phyloP scores from a whole-genome alignment of 768 basidiomycete species.

The Trichaptum fuscoviolaceum region DNA sequence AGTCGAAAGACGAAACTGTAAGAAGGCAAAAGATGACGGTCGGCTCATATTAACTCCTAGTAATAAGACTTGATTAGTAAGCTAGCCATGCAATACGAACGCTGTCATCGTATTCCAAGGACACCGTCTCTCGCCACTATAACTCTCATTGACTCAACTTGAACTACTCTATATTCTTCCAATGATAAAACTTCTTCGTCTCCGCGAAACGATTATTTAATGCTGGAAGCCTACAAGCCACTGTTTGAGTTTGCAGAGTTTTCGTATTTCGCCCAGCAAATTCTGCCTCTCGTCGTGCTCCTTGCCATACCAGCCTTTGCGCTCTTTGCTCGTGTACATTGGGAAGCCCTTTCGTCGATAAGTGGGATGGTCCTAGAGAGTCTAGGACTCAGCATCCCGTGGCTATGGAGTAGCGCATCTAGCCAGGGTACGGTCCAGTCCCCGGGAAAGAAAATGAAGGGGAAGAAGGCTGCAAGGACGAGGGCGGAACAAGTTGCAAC shows the following conservation, averaged over 20 bases:
- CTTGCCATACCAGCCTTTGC: constrained; percentile 36
- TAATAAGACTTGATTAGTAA: too few species aligned
- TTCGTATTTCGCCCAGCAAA: constrained; percentile 33
- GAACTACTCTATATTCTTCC: not conserved
- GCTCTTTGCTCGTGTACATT: constrained; percentile 25
- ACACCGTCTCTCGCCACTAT: not conserved
- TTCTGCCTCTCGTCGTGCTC: constrained; percentile 51
- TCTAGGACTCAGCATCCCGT: constrained; percentile 50
- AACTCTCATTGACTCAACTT: not conserved
- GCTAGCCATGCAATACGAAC: too few species aligned
- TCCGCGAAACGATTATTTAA: not conserved
- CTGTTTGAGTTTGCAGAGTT: not conserved
- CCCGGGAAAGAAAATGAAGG: constrained; percentile 36
- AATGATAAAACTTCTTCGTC: not conserved
- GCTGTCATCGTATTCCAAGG: too few species aligned
- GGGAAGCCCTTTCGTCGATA: constrained; percentile 19
- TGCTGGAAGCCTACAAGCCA: not conserved
- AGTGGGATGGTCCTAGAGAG: constrained; percentile 53
- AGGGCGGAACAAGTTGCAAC: constrained; percentile 52
- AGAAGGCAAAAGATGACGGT: too few species aligned
- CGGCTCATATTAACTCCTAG: too few species aligned
- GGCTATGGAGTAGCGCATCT: constrained; percentile 47
- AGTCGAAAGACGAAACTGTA: too few species aligned
- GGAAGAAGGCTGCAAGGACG: constrained; percentile 46
- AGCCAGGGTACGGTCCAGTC: constrained; percentile 22